Evolutionary conservation across 805 yeast species (phyloP).

Genomic region (Kodamaea kaohsiungensis): DNA sequence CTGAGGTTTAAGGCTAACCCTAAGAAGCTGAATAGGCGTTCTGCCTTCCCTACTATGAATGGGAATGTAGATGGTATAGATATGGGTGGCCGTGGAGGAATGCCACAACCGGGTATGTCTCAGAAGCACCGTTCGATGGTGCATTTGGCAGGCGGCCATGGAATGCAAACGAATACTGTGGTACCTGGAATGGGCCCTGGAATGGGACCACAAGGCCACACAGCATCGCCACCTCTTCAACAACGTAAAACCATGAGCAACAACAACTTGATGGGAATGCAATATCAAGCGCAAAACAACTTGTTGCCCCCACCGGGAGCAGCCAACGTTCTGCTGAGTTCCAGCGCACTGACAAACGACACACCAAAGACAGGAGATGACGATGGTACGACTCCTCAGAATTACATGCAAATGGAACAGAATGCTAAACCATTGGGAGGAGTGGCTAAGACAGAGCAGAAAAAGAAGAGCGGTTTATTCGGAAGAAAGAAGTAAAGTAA

Average conservation of each 20-base stretch:
- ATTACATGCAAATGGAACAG: background rate
- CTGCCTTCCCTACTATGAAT: constrained; percentile 34
- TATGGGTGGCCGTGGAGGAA: constrained; percentile 49
- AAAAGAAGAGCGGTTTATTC: background rate
- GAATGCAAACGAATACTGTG: background rate
- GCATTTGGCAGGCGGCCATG: constrained; percentile 5
- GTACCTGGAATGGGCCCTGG: background rate
- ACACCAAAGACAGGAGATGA: constrained; percentile 12
- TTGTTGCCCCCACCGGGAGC: background rate
- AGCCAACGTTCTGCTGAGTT: constrained; percentile 9
- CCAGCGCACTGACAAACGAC: constrained; percentile 13
- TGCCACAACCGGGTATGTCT: constrained; percentile 36
- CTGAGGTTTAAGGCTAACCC: constrained; percentile 24
- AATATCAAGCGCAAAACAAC: constrained; percentile 4
- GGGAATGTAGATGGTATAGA: constrained; percentile 35
- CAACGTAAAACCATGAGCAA: background rate
- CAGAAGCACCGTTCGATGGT: constrained; percentile 14
- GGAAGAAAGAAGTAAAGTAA: background rate
- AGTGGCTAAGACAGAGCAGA: background rate
- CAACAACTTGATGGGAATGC: constrained; percentile 4
- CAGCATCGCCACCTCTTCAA: constrained; percentile 5
- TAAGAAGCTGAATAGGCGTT: constrained; percentile 37
- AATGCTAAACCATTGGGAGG: constrained; percentile 11
- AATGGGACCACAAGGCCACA: background rate
- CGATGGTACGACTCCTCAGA: background rate